Conservation (phyloP, 306 rosid genomes). For the Trifolium pratense region DNA sequence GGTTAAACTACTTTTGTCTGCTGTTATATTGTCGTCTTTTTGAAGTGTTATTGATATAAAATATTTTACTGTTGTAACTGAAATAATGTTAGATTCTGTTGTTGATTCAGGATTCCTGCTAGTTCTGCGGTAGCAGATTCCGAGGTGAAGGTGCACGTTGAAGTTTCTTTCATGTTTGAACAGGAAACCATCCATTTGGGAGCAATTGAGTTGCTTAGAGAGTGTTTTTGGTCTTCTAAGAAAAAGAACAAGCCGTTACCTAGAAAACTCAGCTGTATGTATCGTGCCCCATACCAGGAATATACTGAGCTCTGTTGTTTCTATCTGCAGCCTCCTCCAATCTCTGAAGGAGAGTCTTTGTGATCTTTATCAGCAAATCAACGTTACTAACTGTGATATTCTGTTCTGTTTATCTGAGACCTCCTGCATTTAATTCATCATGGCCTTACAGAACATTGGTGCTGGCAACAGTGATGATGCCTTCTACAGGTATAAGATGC, state of each 20-base stretch:
- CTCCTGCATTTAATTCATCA: constrained; percentile 44
- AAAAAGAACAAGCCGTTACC: constrained; percentile 55
- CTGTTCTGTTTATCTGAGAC: constrained; percentile 7
- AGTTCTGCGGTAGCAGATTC: constrained; percentile 47
- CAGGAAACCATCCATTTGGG: constrained; percentile 60
- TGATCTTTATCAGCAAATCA: neutral
- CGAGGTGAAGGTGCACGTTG: constrained; percentile 57
- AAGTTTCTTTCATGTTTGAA: constrained; percentile 76
- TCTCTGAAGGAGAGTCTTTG: constrained; percentile 39
- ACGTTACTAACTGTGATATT: constrained; percentile 31
- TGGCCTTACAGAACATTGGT: constrained; percentile 76
- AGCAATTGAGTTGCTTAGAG: constrained; percentile 69
- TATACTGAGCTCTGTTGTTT: constrained; percentile 45
- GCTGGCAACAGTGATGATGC: constrained; percentile 74
- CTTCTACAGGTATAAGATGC: constrained; percentile 80
- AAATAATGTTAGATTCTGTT: constrained; percentile 17
- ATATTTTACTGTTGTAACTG: neutral
- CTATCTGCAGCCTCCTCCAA: constrained; percentile 46
- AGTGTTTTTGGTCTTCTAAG: constrained; percentile 56
- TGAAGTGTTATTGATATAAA: neutral
- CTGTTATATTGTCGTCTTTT: neutral
- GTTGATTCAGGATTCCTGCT: constrained; percentile 46
- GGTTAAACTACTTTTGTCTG: neutral
- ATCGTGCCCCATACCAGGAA: constrained; percentile 56
- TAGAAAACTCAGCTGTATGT: constrained; percentile 56